Percentiles rank a stretch among this genome's conserved stretches.
Conservation (phyloP, 129 eudicot species). For the Artemisia argyi region DNA sequence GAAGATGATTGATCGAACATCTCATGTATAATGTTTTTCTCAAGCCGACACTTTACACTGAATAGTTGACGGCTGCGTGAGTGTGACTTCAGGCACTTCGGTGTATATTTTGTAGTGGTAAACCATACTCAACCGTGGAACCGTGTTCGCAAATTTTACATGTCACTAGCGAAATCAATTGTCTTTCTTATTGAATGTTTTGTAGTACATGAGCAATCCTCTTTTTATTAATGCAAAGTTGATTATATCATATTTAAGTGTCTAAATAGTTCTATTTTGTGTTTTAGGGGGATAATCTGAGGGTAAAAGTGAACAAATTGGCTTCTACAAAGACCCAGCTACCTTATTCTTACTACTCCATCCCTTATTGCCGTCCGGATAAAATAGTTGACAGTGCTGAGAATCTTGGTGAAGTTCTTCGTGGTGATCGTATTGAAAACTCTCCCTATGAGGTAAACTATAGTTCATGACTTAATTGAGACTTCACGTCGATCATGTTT, state of each 20-base stretch:
- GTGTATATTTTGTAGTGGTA: background rate
- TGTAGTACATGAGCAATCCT: background rate
- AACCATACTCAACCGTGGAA: background rate
- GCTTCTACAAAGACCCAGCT: conserved; percentile 73
- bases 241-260: background rate
- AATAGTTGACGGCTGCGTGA: background rate
- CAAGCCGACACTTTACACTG: background rate
- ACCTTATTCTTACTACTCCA: conserved; percentile 67
- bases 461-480: background rate
- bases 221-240: background rate
- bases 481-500: background rate
- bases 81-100: background rate
- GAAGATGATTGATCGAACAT: conserved; percentile 10
- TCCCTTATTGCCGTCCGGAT: conserved; percentile 61
- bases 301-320: conserved; percentile 72
- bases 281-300: conserved; percentile 51
- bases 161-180: background rate
- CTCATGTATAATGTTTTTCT: background rate
- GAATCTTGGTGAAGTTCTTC: conserved; percentile 72
- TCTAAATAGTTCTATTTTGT: conserved; percentile 19
- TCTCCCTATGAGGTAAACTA: conserved; percentile 62
- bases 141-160: background rate
- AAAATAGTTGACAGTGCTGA: conserved; percentile 58
- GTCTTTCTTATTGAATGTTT: background rate
- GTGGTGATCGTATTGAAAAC: conserved; percentile 69